Conservation (phyloP, 2,329 filamentous ascomycete genomes). For the Dactylonectria estremocensis region DNA sequence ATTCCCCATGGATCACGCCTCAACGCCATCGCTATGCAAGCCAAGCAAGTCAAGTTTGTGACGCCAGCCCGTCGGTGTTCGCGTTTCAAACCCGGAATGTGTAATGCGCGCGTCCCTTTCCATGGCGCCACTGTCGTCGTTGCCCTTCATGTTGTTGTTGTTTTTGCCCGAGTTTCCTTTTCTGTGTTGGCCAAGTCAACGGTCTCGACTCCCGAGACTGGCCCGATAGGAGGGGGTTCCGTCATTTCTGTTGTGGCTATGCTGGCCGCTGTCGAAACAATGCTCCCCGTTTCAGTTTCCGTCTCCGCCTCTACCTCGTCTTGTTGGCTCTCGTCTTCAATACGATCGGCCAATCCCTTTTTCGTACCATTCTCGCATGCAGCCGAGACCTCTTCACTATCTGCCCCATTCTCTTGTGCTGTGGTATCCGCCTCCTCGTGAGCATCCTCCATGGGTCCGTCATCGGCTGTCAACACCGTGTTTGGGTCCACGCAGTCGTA, state of each 20-base stretch:
- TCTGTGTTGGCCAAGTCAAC: background rate
- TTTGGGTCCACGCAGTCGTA: conserved; percentile 82
- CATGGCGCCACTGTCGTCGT: background rate
- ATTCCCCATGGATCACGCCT: conserved; percentile 16
- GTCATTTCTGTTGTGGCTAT: conserved; percentile 16
- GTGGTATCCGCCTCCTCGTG: conserved; percentile 34
- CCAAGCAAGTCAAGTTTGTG: conserved; percentile 17
- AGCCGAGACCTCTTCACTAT: conserved; percentile 2
- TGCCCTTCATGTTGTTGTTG: background rate
- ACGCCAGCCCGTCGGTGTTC: background rate
- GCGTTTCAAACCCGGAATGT: background rate
- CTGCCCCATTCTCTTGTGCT: conserved; percentile 14
- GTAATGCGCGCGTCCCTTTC: background rate
- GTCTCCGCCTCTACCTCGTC: conserved; percentile 28
- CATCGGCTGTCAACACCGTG: conserved; percentile 59
- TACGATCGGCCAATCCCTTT: background rate
- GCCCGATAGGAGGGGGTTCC: conserved; percentile 1
- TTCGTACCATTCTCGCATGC: conserved; percentile 2
- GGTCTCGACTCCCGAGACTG: background rate
- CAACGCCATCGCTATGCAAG: conserved; percentile 46
- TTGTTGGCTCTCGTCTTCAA: background rate
- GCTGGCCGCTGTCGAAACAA: conserved; percentile 11
- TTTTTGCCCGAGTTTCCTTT: background rate
- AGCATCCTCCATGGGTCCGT: conserved; percentile 41
- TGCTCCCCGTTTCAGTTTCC: conserved; percentile 33